A percentile compares a stretch with the other conserved stretches of the same genome.
phyloP scores from a whole-genome alignment of 169 alveolate genomes.

The Plasmodium relictum region DNA sequence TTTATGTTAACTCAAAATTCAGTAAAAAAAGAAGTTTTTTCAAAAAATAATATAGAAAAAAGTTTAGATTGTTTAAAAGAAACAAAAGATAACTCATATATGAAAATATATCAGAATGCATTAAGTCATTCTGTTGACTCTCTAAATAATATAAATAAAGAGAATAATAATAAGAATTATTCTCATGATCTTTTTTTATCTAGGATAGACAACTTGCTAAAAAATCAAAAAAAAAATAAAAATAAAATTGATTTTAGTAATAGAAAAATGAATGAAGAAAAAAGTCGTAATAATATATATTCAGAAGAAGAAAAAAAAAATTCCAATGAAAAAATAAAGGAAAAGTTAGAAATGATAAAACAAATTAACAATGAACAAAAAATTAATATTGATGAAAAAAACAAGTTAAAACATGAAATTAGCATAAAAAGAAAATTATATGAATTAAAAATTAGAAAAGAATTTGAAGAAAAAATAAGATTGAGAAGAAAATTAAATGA shows the following conservation, averaged over 20 bases:
- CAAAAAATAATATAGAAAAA: slow-evolving; percentile 5
- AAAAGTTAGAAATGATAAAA: slow-evolving; percentile 36
- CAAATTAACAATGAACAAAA: slow-evolving; percentile 26
- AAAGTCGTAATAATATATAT: not conserved
- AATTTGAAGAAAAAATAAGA: slow-evolving; percentile 70
- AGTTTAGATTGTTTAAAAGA: not conserved
- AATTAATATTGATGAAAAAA: slow-evolving; percentile 32
- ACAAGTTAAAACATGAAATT: slow-evolving; percentile 49
- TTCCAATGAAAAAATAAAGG: slow-evolving; percentile 50
- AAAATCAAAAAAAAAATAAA: slow-evolving; percentile 54
- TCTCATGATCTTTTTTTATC: slow-evolving; percentile 7
- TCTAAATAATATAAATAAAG: not conserved
- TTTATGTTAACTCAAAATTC: not conserved
- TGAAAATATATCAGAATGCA: slow-evolving; percentile 16
- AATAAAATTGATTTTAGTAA: slow-evolving; percentile 20
- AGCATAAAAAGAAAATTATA: slow-evolving; percentile 45
- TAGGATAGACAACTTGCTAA: slow-evolving; percentile 1
- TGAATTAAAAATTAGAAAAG: slow-evolving; percentile 65
- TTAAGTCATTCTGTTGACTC: slow-evolving; percentile 19
- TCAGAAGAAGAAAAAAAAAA: slow-evolving; percentile 17
- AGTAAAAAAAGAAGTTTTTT: not conserved
- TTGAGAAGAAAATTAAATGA: slow-evolving; percentile 46
- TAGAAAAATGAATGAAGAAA: slow-evolving; percentile 9
- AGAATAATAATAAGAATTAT: not conserved
- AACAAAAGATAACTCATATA: not conserved